Evolutionary conservation across 208 protist genomes (phyloP).

Genomic region (Trypanosoma scelopori): DNA sequence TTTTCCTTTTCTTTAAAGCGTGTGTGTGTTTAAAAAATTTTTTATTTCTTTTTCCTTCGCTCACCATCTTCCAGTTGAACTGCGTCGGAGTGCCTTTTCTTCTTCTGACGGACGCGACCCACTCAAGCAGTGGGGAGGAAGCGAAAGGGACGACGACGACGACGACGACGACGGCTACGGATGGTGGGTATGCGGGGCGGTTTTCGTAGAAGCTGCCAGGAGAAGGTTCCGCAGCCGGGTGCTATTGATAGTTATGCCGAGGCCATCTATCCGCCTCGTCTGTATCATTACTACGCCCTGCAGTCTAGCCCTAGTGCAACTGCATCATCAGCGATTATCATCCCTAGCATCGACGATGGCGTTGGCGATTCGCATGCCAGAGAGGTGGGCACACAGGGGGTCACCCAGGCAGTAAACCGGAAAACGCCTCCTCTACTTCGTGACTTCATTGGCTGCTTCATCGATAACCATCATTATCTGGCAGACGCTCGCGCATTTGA

Average conservation of each 20-base stretch:
- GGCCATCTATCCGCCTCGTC: constrained; percentile 65
- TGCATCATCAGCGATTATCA: constrained; percentile 15
- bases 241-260: constrained; percentile 56
- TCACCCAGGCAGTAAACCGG: constrained; percentile 18
- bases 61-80: no score
- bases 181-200: constrained; percentile 30
- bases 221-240: constrained; percentile 37
- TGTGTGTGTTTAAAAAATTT: no score
- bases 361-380: constrained; percentile 16
- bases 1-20: no score
- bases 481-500: constrained; percentile 20
- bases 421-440: constrained; percentile 44
- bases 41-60: no score
- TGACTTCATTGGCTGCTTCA: constrained; percentile 64
- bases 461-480: constrained; percentile 17
- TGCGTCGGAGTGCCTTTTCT: no score
- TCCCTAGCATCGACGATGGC: constrained; percentile 72
- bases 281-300: constrained; percentile 70
- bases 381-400: constrained; percentile 12
- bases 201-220: constrained; percentile 37
- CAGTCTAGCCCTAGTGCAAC: constrained; percentile 9
- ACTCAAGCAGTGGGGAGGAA: no score
- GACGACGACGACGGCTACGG: neutral
- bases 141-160: no score
- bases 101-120: no score